phyloP scores from a whole-genome alignment of 2,329 filamentous ascomycete genomes.

The Colletotrichum sojae region DNA sequence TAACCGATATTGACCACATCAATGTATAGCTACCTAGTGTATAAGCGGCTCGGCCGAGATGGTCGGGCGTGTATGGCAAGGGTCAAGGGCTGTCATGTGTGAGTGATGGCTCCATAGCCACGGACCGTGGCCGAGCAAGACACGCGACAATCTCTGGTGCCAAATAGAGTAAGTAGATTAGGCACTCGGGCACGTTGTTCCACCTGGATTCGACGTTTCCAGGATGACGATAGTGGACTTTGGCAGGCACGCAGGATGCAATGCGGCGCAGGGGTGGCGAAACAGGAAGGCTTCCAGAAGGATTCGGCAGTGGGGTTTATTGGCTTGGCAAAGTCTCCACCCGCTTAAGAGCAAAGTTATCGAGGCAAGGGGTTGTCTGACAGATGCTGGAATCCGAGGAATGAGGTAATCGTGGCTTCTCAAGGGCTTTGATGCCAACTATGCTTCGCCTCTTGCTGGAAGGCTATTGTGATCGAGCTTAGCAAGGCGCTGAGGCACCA shows the following conservation, averaged over 20 bases:
- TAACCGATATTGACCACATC: too few species aligned
- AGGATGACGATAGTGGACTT: constrained; percentile 7
- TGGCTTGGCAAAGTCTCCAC: neutral
- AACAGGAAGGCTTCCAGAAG: constrained; percentile 38
- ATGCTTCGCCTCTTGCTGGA: too few species aligned
- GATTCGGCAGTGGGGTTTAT: constrained; percentile 15
- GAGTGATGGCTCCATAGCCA: neutral
- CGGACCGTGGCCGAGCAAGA: neutral
- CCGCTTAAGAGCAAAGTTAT: neutral
- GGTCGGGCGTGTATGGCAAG: neutral
- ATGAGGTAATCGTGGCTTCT: too few species aligned
- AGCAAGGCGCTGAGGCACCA: too few species aligned
- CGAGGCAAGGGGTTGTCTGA: neutral
- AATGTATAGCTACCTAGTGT: neutral
- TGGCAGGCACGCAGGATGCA: neutral
- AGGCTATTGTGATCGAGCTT: too few species aligned
- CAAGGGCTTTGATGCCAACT: too few species aligned
- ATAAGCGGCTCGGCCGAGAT: constrained; percentile 10
- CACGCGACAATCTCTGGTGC: neutral
- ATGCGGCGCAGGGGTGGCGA: constrained; percentile 32
- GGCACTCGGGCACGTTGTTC: too few species aligned
- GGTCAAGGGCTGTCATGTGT: neutral
- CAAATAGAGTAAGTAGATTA: neutral
- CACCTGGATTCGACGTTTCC: too few species aligned
- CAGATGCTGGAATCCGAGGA: neutral